Evolutionary conservation across 257 asterid genomes (phyloP).

Genomic region (Primulina eburnea): DNA sequence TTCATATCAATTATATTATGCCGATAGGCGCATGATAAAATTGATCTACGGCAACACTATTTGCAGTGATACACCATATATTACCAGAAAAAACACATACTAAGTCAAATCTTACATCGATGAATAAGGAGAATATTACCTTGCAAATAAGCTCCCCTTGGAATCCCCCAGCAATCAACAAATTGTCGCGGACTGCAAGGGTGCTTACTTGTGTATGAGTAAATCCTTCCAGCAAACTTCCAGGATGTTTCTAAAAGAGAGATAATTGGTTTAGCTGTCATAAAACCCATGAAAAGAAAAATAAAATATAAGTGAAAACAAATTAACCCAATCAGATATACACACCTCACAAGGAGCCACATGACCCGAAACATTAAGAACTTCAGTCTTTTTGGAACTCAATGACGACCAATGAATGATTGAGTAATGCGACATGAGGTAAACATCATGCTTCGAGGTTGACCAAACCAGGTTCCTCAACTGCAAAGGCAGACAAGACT

Average conservation of each 20-base stretch:
- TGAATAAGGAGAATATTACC: conserved; percentile 30
- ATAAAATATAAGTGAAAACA: conserved; percentile 4
- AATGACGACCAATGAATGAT: conserved; percentile 59
- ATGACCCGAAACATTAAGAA: conserved; percentile 60
- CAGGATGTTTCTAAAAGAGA: conserved; percentile 47
- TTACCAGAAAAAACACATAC: conserved; percentile 3
- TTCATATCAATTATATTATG: neutral
- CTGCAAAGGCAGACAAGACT: conserved; percentile 32
- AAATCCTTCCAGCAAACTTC: conserved; percentile 57
- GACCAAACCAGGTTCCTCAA: conserved; percentile 66
- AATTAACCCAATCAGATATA: conserved; percentile 13
- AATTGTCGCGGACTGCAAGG: conserved; percentile 49
- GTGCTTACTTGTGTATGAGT: conserved; percentile 60
- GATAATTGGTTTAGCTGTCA: conserved; percentile 4
- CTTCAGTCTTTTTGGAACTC: conserved; percentile 53
- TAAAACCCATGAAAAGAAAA: conserved; percentile 3
- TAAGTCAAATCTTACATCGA: conserved; percentile 6
- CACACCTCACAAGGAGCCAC: conserved; percentile 57
- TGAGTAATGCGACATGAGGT: conserved; percentile 61
- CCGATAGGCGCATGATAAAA: neutral
- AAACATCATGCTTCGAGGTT: conserved; percentile 65
- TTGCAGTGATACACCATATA: neutral
- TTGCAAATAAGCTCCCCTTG: conserved; percentile 64
- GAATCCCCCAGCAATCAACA: conserved; percentile 56
- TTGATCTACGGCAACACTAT: neutral